Evolutionary conservation across 2,329 filamentous ascomycete genomes (phyloP), one percentile per base, ranked within the genome.

Genomic region (Lecanoromycetidae sp.): DNA sequence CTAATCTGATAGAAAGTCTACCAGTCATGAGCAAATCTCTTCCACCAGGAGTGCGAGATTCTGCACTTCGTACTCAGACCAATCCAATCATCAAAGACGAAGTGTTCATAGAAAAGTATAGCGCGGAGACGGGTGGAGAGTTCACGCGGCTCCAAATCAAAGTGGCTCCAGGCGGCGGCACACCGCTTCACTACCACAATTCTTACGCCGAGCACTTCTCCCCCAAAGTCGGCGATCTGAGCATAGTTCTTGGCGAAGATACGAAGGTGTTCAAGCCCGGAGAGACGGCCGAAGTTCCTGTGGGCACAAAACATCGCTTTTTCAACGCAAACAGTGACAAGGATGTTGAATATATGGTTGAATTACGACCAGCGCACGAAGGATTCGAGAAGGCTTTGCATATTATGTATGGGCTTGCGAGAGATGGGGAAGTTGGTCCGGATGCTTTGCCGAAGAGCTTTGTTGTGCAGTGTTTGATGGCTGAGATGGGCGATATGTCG

Each of bases 321-420:
- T 48, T 48, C 44, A 53, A 53, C 26, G n/a, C n/a, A n/a, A n/a
- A n/a, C n/a, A n/a, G n/a, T 1, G 51, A 54, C 23, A 35, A 33
- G 13, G 52, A 52, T 4, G 34, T 55, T 32, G 39, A 34, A 3
- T 48, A 52, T 27, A 40, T 41, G 17, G 51, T 37, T 9, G 46
- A 37, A n/a, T 44, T 54, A 10, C 13, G 47, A 20, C 53, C 53
- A 2, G 46, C 38, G 6, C 48, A 52, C n/a, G 49, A 42, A 15
- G 53, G 53, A 10, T 55, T 55, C 32, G 53, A 55, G 29, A 52
- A 38, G 35, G 50, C 46, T 35, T 19, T 55, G 40, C 50, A 52
- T 34, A 52, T 55, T 22, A 22, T 55, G 22, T 55, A 52, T 37
- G 53, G 53, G n/a, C 37, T 55, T 10, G 51, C 50, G 27, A 54